Percentiles rank a stretch among this genome's conserved stretches.
Conservation (phyloP, 1,139 yeast species). For the Blastobotrys illinoisensis region DNA sequence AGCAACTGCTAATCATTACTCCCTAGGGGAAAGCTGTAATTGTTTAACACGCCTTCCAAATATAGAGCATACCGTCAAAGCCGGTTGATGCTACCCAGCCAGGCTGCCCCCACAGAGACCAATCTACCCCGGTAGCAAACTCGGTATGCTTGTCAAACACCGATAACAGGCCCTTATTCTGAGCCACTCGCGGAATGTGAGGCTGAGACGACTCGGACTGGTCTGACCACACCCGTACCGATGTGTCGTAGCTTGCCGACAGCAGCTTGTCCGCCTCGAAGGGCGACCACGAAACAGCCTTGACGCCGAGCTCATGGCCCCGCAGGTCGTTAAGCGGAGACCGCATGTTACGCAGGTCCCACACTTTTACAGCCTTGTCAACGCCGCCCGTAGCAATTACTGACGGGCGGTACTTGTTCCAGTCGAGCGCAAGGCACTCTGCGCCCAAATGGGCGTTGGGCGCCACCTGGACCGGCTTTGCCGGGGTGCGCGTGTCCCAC, state of each 20-base stretch:
- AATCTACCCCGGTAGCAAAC: slow-evolving; percentile 92
- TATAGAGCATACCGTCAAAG: slow-evolving; percentile 92
- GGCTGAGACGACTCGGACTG: slow-evolving; percentile 39
- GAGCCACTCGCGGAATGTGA: slow-evolving; percentile 40
- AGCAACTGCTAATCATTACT: too few relatives aligned
- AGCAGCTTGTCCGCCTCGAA: slow-evolving; percentile 67
- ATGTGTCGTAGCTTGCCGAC: slow-evolving; percentile 88
- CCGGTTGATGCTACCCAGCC: slow-evolving; percentile 95
- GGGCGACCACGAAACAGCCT: slow-evolving; percentile 84
- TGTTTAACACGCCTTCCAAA: slow-evolving; percentile 58
- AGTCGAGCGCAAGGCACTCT: slow-evolving; percentile 76
- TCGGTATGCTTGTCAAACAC: slow-evolving; percentile 73
- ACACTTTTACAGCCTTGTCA: slow-evolving; percentile 72
- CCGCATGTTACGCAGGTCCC: slow-evolving; percentile 84
- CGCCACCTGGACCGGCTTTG: slow-evolving; percentile 26
- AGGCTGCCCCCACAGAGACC: slow-evolving; percentile 94
- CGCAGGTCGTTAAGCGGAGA: slow-evolving; percentile 71
- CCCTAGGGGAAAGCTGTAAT: too few relatives aligned
- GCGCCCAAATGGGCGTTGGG: slow-evolving; percentile 66
- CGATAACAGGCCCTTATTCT: slow-evolving; percentile 45
- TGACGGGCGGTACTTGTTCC: slow-evolving; percentile 81
- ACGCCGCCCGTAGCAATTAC: slow-evolving; percentile 86
- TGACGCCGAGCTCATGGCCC: slow-evolving; percentile 87
- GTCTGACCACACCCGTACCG: slow-evolving; percentile 81
- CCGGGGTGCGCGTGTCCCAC: slow-evolving; percentile 76